Evolutionary conservation across 75 land plant genomes (phyloP), one percentile per base, ranked within the genome.

Genomic region (Picea glauca): DNA sequence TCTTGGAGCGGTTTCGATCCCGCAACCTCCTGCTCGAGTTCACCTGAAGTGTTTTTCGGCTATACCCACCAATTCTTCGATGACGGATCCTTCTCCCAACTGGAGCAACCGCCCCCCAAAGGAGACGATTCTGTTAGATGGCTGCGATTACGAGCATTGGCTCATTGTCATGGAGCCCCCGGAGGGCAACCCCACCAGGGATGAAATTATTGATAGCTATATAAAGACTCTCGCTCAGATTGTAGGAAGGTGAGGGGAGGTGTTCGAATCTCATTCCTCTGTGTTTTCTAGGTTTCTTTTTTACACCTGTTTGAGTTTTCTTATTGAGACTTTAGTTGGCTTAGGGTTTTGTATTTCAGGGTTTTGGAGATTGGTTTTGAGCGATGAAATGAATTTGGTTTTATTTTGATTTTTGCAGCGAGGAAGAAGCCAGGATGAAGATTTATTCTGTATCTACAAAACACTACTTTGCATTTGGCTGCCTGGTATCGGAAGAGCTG

Each of bases 101-200:
- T 40, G 20, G 13, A 40, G 50, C 54, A 40, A 70, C 23, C n/a
- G 43, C 2, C 70, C 73, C 20, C 50, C 54, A 38, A 4, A 70
- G 77, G 87, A 88, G 81, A 85, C 90, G 50, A 83, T 85, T 23
- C 50, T 85, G 85, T 78, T 85, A 54, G 85, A 85, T 35, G 90
- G 87, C 0, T 85, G 87, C 38, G 90, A 88, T 58, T 85, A 85
- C 58, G 87, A 85, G 85, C 90, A 88, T 75, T 88, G 87, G 90
- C 87, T 83, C 50, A 79, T 85, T 13, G 85, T 88, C 3, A 40
- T 85, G 83, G 87, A 85, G 77, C 73, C 73, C 26, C 87, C 90
- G 17, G 60, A 80, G 20, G 79, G 72, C 8, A 40, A 62, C 20
- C 68, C 75, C 46, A 72, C 79, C 18, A 43, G 85, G 23, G 88